Conservation (phyloP, 768 basidiomycete species). For the Mycena sanguinolenta region DNA sequence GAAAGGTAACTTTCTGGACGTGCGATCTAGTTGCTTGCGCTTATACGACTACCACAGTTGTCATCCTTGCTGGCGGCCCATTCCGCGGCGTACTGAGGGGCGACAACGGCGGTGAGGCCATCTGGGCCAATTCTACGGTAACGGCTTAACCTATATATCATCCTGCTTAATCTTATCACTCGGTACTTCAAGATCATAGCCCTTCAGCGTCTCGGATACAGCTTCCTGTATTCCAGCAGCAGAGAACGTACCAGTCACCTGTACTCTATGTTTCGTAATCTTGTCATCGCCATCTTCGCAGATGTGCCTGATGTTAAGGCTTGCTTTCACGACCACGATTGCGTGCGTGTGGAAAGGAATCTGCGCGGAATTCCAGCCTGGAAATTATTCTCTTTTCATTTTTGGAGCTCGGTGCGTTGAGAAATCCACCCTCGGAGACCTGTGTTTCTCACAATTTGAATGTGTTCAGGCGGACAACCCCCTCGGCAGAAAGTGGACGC, state of each 20-base stretch:
- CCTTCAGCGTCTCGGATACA: constrained; percentile 41
- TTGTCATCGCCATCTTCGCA: constrained; percentile 44
- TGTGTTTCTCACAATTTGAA: too few species aligned
- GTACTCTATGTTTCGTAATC: constrained; percentile 49
- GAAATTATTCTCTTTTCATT: constrained; percentile 50
- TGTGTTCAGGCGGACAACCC: too few species aligned
- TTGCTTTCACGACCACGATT: constrained; percentile 36
- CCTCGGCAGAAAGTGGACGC: too few species aligned
- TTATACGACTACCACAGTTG: constrained; percentile 35
- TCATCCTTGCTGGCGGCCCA: constrained; percentile 46
- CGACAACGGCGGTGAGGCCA: constrained; percentile 47
- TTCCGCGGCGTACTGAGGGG: too few species aligned
- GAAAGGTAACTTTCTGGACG: constrained; percentile 36
- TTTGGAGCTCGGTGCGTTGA: constrained; percentile 29
- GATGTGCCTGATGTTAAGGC: constrained; percentile 12
- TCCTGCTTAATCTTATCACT: neutral
- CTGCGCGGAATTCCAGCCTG: constrained; percentile 52
- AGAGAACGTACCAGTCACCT: constrained; percentile 44
- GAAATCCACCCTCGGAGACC: too few species aligned
- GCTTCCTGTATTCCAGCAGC: constrained; percentile 16
- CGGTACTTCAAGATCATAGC: constrained; percentile 30
- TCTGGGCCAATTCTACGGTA: constrained; percentile 50
- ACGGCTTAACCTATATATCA: neutral
- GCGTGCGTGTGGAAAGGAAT: constrained; percentile 44
- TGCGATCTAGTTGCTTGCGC: neutral